phyloP scores from a whole-genome alignment of 2,329 filamentous ascomycete species.

The Periconia digitata region DNA sequence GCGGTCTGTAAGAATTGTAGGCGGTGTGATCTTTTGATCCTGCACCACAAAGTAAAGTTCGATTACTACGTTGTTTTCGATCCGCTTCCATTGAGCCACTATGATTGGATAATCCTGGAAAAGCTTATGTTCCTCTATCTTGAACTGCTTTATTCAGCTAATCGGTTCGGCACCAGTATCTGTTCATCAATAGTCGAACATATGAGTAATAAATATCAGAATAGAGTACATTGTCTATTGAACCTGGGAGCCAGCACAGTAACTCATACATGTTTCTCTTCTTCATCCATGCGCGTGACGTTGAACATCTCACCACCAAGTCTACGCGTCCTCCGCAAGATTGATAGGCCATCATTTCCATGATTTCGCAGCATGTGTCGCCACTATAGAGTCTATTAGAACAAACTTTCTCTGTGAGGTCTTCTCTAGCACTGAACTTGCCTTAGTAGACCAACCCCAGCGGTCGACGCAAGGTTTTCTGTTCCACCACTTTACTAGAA shows the following conservation, averaged over 20 bases:
- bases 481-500: slow-evolving; percentile 7
- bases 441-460: slow-evolving; percentile 12
- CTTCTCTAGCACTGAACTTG: slow-evolving; percentile 3
- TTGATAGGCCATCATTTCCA: slow-evolving; percentile 1
- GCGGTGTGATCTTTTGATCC: no score
- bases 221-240: background rate
- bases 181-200: background rate
- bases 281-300: background rate
- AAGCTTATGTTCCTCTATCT: background rate
- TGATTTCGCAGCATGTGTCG: background rate
- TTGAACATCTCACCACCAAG: background rate
- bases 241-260: background rate
- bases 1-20: no score
- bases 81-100: background rate
- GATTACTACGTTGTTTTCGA: background rate
- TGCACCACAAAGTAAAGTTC: background rate
- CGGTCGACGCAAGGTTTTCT: slow-evolving; percentile 11
- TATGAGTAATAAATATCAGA: background rate
- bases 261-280: background rate
- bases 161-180: background rate
- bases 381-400: slow-evolving; percentile 1
- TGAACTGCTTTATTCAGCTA: background rate
- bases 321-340: slow-evolving; percentile 1
- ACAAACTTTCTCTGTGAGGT: background rate
- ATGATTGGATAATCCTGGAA: background rate